phyloP scores from a whole-genome alignment of 768 basidiomycete genomes.

The Rossbeevera mucosa region DNA sequence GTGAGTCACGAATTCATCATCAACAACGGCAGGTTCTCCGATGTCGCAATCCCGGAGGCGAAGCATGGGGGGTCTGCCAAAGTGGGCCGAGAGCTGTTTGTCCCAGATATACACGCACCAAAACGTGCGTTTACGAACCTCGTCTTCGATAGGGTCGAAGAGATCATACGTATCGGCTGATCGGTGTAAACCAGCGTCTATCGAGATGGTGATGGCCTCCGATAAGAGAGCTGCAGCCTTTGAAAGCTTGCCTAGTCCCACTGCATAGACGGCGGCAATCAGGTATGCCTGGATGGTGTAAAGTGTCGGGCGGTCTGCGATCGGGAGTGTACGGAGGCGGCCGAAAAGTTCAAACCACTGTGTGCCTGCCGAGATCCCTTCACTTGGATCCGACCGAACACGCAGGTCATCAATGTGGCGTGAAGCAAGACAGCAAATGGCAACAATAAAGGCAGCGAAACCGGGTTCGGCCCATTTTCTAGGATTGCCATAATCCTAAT shows the following conservation, averaged over 20 bases:
- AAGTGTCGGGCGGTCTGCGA: conserved; percentile 81
- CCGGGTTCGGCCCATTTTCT: conserved; percentile 95
- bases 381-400: conserved; percentile 74
- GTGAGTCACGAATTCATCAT: conserved; percentile 83
- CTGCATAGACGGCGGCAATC: conserved; percentile 88
- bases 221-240: conserved; percentile 83
- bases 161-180: conserved; percentile 80
- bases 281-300: conserved; percentile 91
- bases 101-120: conserved; percentile 98
- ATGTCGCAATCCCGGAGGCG: conserved; percentile 88
- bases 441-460: conserved; percentile 91
- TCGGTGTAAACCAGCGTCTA: conserved; percentile 87
- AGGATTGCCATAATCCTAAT: conserved; percentile 87
- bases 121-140: conserved; percentile 90
- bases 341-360: conserved; percentile 90
- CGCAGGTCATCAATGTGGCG: conserved; percentile 91
- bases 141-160: conserved; percentile 87
- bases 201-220: conserved; percentile 80
- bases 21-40: conserved; percentile 77
- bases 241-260: conserved; percentile 84
- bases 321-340: conserved; percentile 81
- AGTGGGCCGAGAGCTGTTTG: conserved; percentile 85
- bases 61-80: conserved; percentile 85
- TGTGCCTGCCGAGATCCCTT: conserved; percentile 84
- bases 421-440: conserved; percentile 86